These are phyloP conservation scores for Rhizophora apiculata DNA, from an alignment of 345 rosid species.

Conservation along the genomic window DNA sequence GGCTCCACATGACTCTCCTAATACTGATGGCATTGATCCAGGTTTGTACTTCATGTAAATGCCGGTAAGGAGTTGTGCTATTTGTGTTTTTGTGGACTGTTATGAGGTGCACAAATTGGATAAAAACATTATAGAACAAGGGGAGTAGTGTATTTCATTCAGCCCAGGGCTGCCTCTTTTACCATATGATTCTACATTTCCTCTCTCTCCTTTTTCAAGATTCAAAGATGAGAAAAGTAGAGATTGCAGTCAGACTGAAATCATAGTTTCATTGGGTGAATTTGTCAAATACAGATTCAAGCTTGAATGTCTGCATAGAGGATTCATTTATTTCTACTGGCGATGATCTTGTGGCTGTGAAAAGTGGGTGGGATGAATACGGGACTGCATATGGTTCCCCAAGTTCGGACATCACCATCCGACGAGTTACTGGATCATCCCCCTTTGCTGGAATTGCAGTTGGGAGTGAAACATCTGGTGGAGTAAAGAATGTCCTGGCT, in stretches of 20 bases:
- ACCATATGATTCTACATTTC: no score
- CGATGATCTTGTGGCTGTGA: constrained; percentile 80
- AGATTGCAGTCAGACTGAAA: not conserved
- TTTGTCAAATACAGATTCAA: constrained; percentile 54
- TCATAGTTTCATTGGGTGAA: not conserved
- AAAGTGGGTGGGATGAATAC: constrained; percentile 97
- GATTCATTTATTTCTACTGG: constrained; percentile 85
- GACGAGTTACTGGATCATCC: constrained; percentile 80
- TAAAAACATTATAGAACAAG: no score
- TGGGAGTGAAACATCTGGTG: constrained; percentile 94
- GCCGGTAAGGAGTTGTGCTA: not conserved
- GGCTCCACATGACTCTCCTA: constrained; percentile 89
- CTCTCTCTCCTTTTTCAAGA: no score
- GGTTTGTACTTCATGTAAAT: constrained; percentile 32
- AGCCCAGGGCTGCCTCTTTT: no score
- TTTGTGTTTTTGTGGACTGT: not conserved
- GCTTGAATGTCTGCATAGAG: constrained; percentile 88
- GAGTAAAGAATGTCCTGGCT: constrained; percentile 65
- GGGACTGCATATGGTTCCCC: constrained; percentile 77
- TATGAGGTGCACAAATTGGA: not conserved
- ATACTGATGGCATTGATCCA: constrained; percentile 97
- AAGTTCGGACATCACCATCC: constrained; percentile 75
- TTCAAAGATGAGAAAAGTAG: not conserved
- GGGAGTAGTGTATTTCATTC: no score
- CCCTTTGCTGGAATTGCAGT: constrained; percentile 83